Evolutionary conservation across 305 asterid genomes (phyloP).

Genomic region (Solanum chacoense): DNA sequence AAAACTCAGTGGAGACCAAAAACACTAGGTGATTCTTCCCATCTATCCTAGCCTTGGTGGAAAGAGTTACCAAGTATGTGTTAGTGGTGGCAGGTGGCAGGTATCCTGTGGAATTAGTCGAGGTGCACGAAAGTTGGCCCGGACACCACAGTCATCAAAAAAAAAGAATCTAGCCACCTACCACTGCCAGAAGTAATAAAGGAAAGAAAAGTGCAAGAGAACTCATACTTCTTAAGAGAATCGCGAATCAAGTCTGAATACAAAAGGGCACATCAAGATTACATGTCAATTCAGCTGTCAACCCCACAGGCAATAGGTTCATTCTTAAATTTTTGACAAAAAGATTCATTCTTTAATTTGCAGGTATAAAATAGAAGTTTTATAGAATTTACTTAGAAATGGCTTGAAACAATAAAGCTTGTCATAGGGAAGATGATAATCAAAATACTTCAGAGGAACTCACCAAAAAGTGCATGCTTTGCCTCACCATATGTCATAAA

Average conservation of each 20-base stretch:
- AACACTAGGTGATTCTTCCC: not conserved
- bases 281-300: not conserved
- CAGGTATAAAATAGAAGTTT: not conserved
- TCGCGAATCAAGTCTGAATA: not conserved
- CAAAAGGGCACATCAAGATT: not conserved
- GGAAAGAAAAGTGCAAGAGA: not conserved
- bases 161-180: not conserved
- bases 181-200: not conserved
- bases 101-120: not conserved
- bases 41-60: not conserved
- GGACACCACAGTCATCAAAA: not conserved
- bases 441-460: not conserved
- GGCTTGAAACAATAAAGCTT: not conserved
- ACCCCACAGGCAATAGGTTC: not conserved
- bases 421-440: not conserved
- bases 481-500: not conserved
- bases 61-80: not conserved
- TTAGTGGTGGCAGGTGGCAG: not conserved
- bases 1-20: not conserved
- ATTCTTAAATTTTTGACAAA: not conserved
- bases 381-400: not conserved
- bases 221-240: not conserved
- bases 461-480: not conserved
- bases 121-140: not conserved
- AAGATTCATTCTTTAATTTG: not conserved